Conservation (phyloP, 345 rosid genomes). For the Cardamine resedifolia region DNA sequence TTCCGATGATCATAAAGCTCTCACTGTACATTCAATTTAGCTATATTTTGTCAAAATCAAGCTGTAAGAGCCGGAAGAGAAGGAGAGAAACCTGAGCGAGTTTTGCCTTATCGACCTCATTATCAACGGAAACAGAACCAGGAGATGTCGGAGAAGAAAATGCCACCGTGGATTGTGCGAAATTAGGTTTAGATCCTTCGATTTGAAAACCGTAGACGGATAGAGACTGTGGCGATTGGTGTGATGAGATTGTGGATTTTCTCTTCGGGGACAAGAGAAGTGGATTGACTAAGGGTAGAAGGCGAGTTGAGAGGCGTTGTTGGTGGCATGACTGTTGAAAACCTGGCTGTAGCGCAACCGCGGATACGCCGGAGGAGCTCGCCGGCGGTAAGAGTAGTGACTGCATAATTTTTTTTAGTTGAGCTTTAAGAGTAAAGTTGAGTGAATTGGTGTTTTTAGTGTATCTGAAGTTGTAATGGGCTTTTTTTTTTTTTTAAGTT, state of each 20-base stretch:
- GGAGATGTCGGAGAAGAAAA: constrained; percentile 47
- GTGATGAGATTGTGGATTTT: constrained; percentile 23
- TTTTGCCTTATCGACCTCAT: constrained; percentile 60
- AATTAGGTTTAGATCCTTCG: constrained; percentile 35
- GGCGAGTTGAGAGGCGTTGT: constrained; percentile 30
- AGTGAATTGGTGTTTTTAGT: not conserved
- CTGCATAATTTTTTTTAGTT: constrained; percentile 46
- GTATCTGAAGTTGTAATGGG: constrained; percentile 21
- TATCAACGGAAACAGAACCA: constrained; percentile 40
- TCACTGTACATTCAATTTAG: not conserved
- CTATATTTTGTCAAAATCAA: not conserved
- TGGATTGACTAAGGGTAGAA: constrained; percentile 17
- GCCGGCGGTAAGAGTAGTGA: constrained; percentile 57
- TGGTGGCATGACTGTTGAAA: not conserved
- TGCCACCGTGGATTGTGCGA: constrained; percentile 16
- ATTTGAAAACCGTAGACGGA: constrained; percentile 33
- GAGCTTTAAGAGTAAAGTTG: constrained; percentile 16
- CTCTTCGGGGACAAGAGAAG: constrained; percentile 22
- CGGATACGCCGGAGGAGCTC: constrained; percentile 40
- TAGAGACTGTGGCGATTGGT: constrained; percentile 21
- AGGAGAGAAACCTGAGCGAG: constrained; percentile 64
- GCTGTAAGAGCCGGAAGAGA: not conserved
- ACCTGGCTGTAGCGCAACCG: constrained; percentile 31
- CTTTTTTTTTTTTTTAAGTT: constrained; percentile 6
- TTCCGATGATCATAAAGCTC: not conserved